Percentiles rank a stretch among this genome's conserved stretches.
phyloP scores from a whole-genome alignment of 2,329 filamentous ascomycete genomes.

The Trichoderma lentiforme region DNA sequence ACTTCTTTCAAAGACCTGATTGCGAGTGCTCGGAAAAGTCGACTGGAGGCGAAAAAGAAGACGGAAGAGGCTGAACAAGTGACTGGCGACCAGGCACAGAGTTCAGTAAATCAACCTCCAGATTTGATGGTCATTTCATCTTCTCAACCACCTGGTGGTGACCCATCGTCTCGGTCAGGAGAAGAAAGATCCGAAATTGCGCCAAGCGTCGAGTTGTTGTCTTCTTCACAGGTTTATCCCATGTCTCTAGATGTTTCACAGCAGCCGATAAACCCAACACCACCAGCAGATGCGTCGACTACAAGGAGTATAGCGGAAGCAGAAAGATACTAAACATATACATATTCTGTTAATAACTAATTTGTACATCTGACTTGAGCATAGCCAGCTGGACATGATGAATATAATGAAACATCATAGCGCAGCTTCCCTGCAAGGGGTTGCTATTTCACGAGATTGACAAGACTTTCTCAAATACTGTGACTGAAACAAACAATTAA shows the following conservation, averaged over 20 bases:
- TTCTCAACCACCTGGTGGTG: background rate
- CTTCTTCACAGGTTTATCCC: background rate
- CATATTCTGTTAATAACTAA: background rate
- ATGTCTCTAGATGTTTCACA: background rate
- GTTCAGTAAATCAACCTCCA: background rate
- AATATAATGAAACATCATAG: background rate
- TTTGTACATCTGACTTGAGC: background rate
- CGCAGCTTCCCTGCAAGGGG: background rate
- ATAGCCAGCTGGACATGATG: background rate
- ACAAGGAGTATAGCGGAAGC: background rate
- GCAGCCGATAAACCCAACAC: background rate
- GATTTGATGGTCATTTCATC: background rate
- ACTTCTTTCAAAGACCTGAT: constrained; percentile 77
- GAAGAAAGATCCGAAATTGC: no score
- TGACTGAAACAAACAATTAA: background rate
- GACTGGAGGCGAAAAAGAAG: constrained; percentile 37
- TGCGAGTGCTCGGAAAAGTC: constrained; percentile 64
- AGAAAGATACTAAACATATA: background rate
- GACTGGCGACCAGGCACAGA: background rate
- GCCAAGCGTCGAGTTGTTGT: background rate
- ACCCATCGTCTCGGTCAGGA: background rate
- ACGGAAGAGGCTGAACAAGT: constrained; percentile 20
- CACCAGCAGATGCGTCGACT: background rate
- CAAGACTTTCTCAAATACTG: background rate
- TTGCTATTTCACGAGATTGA: background rate